These are phyloP conservation scores for Salvia sclarea DNA, from an alignment of 305 asterid genomes.

Conservation along the genomic window DNA sequence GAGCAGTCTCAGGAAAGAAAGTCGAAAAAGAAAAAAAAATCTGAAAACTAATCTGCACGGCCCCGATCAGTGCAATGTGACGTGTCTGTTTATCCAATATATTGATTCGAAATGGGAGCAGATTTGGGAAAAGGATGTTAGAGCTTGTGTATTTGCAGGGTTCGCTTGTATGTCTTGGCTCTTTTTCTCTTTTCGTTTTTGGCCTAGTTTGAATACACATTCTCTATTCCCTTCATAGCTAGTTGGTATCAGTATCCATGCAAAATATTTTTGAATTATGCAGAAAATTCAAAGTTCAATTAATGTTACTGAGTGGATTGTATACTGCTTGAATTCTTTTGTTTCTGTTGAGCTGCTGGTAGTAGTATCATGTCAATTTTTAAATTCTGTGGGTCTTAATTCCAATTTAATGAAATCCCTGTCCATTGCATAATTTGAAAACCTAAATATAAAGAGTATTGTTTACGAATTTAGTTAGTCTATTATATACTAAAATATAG, in stretches of 20 bases:
- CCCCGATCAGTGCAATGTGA: neutral
- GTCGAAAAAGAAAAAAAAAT: conserved; percentile 52
- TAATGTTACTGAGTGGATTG: neutral
- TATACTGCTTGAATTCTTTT: neutral
- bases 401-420: too few species aligned
- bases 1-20: conserved; percentile 48
- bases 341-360: neutral
- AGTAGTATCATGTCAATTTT: too few species aligned
- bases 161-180: too few species aligned
- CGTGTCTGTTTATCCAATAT: neutral
- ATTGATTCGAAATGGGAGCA: neutral
- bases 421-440: too few species aligned
- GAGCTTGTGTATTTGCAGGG: too few species aligned
- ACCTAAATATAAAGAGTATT: too few species aligned
- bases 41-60: conserved; percentile 6
- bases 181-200: too few species aligned
- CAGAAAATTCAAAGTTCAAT: neutral
- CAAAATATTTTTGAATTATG: neutral
- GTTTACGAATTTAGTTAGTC: too few species aligned
- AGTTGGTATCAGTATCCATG: neutral
- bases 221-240: neutral
- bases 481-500: too few species aligned
- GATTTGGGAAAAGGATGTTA: neutral
- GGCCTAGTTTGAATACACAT: neutral
- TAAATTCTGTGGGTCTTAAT: too few species aligned